Percentiles rank a stretch among this genome's conserved stretches.
Conservation (phyloP, 2,329 filamentous ascomycete species). For the Didymellaceae sp. region DNA sequence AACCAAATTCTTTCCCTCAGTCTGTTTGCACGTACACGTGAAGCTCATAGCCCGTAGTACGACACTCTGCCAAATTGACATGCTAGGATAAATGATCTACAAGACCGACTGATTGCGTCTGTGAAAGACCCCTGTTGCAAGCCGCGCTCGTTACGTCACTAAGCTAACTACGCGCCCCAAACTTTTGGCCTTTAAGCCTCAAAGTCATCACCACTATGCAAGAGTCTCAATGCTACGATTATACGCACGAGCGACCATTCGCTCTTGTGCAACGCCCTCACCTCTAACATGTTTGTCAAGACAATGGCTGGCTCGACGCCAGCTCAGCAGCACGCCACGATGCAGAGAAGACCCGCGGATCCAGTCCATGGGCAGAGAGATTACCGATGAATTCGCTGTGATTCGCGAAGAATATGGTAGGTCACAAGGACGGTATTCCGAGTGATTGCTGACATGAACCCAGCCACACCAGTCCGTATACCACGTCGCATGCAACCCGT, state of each 20-base stretch:
- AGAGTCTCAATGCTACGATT: constrained; percentile 40
- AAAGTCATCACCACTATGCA: constrained; percentile 28
- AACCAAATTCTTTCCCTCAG: too few relatives aligned
- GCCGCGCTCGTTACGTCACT: constrained; percentile 33
- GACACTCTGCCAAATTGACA: too few relatives aligned
- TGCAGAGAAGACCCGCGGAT: constrained; percentile 56
- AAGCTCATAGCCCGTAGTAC: too few relatives aligned
- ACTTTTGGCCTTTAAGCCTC: constrained; percentile 6
- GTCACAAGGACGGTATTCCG: neutral
- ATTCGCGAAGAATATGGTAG: constrained; percentile 65
- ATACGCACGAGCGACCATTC: constrained; percentile 33
- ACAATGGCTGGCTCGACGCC: constrained; percentile 16
- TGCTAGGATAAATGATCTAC: neutral
- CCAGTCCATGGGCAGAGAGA: constrained; percentile 58
- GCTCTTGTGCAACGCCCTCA: constrained; percentile 22
- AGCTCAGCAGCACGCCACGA: constrained; percentile 33
- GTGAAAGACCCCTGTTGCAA: constrained; percentile 15
- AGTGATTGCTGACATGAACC: constrained; percentile 20
- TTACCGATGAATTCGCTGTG: constrained; percentile 67
- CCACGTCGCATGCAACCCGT: constrained; percentile 21
- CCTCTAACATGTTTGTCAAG: constrained; percentile 1
- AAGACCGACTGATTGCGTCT: neutral
- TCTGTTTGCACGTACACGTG: too few relatives aligned
- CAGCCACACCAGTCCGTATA: constrained; percentile 44
- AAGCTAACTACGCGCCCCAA: constrained; percentile 14